Evolutionary conservation across 2,329 filamentous ascomycete species (phyloP).

Genomic region (Neopestalotiopsis rosae): DNA sequence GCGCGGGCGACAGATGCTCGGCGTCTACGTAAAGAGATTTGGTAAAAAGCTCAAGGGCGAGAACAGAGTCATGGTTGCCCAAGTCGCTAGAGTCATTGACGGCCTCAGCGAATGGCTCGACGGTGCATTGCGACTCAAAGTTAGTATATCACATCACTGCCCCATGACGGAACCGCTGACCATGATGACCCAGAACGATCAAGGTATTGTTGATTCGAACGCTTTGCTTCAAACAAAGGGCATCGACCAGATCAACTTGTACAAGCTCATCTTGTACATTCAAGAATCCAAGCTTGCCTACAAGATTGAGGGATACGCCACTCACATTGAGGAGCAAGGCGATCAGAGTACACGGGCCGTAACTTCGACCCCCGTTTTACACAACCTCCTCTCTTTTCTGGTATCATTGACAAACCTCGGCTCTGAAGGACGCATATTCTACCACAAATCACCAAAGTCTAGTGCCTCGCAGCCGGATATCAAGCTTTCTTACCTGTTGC

Average conservation of each 20-base stretch:
- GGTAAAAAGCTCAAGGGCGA: conserved; percentile 87
- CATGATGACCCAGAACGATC: conserved; percentile 43
- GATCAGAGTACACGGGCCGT: conserved; percentile 29
- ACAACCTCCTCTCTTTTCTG: conserved; percentile 68
- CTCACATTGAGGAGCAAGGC: conserved; percentile 60
- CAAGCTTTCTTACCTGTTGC: conserved; percentile 80
- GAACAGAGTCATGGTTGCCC: conserved; percentile 89
- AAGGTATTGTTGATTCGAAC: conserved; percentile 73
- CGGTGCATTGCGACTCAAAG: conserved; percentile 53
- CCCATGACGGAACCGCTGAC: background rate
- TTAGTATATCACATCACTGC: conserved; percentile 26
- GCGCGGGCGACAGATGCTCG: conserved; percentile 75
- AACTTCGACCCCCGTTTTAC: conserved; percentile 59
- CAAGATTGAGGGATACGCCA: conserved; percentile 90
- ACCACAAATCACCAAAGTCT: conserved; percentile 47
- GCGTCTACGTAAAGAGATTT: conserved; percentile 84
- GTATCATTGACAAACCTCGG: conserved; percentile 86
- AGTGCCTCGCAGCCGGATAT: conserved; percentile 48
- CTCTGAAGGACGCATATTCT: conserved; percentile 70
- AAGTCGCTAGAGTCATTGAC: conserved; percentile 82
- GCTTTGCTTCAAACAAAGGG: conserved; percentile 82
- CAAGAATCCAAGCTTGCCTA: conserved; percentile 91
- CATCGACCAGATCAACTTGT: conserved; percentile 93
- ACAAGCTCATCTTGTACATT: conserved; percentile 85
- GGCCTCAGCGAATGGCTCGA: conserved; percentile 76